Percentiles rank a stretch among this genome's conserved stretches.
phyloP scores from a whole-genome alignment of 1,284 basidiomycete genomes.

The Boletus smithii region DNA sequence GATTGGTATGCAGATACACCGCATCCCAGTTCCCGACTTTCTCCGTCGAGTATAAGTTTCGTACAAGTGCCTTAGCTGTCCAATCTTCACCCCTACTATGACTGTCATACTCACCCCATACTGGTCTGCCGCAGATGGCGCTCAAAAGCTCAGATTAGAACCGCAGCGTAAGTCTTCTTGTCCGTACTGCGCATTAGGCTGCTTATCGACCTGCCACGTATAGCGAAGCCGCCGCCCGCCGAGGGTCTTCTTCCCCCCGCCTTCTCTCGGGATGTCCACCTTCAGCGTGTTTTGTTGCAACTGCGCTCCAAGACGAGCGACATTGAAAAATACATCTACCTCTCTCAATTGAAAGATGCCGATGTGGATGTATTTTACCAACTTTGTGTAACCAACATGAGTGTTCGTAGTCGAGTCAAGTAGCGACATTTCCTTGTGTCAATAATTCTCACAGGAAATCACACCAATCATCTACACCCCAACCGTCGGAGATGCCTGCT shows the following conservation, averaged over 20 bases:
- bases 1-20: no score
- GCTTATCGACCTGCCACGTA: background rate
- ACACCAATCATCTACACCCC: constrained; percentile 92
- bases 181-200: background rate
- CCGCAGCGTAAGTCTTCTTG: constrained; percentile 49
- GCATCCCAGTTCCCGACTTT: constrained; percentile 10
- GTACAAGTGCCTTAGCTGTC: no score
- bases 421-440: background rate
- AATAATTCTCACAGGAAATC: constrained; percentile 45
- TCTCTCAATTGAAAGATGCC: constrained; percentile 68
- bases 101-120: constrained; percentile 67
- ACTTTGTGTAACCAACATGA: constrained; percentile 63
- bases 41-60: constrained; percentile 11
- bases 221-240: constrained; percentile 47
- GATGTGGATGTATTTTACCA: constrained; percentile 76
- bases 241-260: constrained; percentile 65
- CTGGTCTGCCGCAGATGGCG: constrained; percentile 53
- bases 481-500: constrained; percentile 86
- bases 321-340: constrained; percentile 82
- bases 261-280: constrained; percentile 54
- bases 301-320: constrained; percentile 68
- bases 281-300: constrained; percentile 61
- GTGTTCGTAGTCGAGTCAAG: constrained; percentile 8
- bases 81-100: constrained; percentile 37
- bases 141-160: constrained; percentile 63